Evolutionary conservation across 2,329 filamentous ascomycete species (phyloP).

Genomic region (Parafenestella ontariensis): DNA sequence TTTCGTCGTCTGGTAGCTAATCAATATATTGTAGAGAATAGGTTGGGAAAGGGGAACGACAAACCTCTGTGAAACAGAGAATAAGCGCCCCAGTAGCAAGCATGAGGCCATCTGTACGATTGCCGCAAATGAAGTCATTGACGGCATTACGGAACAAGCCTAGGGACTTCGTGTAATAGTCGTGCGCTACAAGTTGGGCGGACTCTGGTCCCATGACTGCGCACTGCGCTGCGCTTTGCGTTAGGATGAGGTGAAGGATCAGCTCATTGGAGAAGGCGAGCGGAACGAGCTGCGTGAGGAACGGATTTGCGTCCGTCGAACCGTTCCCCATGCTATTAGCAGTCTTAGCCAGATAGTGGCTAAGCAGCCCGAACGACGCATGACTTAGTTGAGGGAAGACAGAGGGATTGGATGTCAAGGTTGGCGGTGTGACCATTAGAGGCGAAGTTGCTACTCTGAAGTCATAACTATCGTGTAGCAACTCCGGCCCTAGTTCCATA

Average conservation of each 20-base stretch:
- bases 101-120: background rate
- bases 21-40: background rate
- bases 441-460: too few species aligned
- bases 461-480: too few species aligned
- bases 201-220: background rate
- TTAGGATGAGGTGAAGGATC: background rate
- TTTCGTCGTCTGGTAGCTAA: background rate
- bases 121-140: background rate
- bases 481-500: too few species aligned
- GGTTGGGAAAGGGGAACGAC: background rate
- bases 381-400: background rate
- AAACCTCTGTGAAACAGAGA: conserved; percentile 1
- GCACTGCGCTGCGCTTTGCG: conserved; percentile 1
- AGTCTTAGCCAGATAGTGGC: background rate
- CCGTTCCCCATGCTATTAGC: conserved; percentile 6
- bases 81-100: background rate
- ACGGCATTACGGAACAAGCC: background rate
- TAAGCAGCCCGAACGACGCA: background rate
- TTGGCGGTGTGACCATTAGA: too few species aligned
- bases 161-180: background rate
- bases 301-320: conserved; percentile 1
- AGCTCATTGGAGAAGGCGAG: conserved; percentile 3
- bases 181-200: background rate
- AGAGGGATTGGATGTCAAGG: background rate
- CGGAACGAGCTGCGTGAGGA: background rate